Percentiles rank a stretch among this genome's conserved stretches.
Evolutionary conservation across 805 yeast genomes (phyloP).

Genomic region (Saccharomycopsis sp.): DNA sequence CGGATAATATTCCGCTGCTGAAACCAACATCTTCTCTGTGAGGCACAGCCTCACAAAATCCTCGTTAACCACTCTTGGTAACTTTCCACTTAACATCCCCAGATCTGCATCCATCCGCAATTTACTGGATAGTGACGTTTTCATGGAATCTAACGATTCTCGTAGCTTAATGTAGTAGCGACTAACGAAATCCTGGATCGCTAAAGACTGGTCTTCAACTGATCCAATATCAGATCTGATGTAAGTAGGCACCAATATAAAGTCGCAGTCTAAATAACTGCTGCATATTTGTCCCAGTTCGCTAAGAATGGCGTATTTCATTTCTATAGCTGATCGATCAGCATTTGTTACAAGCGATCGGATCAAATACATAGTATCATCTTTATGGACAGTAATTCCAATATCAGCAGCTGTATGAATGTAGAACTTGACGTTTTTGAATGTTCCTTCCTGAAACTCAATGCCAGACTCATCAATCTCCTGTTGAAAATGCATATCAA

Average conservation of each 20-base stretch:
- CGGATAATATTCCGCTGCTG: conserved; percentile 7
- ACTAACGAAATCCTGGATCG: neutral
- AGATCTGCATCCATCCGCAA: neutral
- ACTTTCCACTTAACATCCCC: neutral
- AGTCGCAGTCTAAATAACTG: neutral
- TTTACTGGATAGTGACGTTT: neutral
- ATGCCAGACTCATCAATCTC: neutral
- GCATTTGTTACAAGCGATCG: neutral
- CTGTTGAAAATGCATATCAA: neutral
- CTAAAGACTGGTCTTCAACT: neutral
- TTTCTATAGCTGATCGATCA: neutral
- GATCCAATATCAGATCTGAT: neutral
- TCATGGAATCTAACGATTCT: neutral
- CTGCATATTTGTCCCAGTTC: neutral
- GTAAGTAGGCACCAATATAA: neutral
- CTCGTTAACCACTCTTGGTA: conserved; percentile 18
- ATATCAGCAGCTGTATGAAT: neutral
- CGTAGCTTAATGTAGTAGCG: neutral
- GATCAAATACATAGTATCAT: no score
- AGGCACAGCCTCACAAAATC: conserved; percentile 8
- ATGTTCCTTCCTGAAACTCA: neutral
- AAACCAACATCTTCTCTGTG: conserved; percentile 3
- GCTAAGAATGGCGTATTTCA: neutral
- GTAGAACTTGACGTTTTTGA: conserved; percentile 8
- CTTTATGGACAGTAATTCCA: neutral